Evolutionary conservation across 768 basidiomycete species (phyloP).

Genomic region (Cyathus striatus): DNA sequence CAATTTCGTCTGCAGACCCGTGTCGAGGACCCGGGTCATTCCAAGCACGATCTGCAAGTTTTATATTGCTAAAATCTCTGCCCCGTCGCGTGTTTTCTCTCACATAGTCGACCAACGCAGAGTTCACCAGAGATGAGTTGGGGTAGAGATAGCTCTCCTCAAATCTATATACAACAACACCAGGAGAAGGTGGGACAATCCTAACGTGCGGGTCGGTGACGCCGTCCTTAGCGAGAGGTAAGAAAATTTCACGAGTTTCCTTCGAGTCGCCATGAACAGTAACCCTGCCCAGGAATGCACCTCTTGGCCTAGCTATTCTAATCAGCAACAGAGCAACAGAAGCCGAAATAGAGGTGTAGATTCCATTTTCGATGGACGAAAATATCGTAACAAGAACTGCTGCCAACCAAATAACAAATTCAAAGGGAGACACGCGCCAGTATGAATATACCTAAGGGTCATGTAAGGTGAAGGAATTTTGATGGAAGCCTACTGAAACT

Average conservation of each 20-base stretch:
- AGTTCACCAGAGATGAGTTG: constrained; percentile 66
- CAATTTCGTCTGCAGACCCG: constrained; percentile 39
- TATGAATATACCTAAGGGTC: constrained; percentile 77
- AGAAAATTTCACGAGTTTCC: constrained; percentile 69
- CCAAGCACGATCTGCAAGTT: constrained; percentile 79
- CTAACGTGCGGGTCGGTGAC: constrained; percentile 66
- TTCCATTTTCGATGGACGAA: constrained; percentile 90
- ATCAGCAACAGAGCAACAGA: constrained; percentile 79
- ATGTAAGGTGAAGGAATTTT: neutral
- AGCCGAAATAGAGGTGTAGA: constrained; percentile 80
- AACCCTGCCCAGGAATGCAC: constrained; percentile 87
- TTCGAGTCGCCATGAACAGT: constrained; percentile 42
- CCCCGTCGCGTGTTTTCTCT: constrained; percentile 74
- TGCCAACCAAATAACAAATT: constrained; percentile 84
- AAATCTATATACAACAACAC: constrained; percentile 86
- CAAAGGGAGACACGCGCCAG: constrained; percentile 93
- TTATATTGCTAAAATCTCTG: constrained; percentile 61
- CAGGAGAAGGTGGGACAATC: constrained; percentile 76
- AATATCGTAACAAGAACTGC: constrained; percentile 90
- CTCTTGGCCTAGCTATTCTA: constrained; percentile 83
- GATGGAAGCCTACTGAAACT: constrained; percentile 1
- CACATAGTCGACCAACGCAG: constrained; percentile 74
- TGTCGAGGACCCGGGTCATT: constrained; percentile 83
- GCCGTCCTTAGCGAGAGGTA: constrained; percentile 62
- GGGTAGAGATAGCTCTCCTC: constrained; percentile 90